A percentile compares a stretch with the other conserved stretches of the same genome.
These are phyloP conservation scores for Oenanthe javanica DNA, from an alignment of 140 eudicot genomes.

Conservation along the genomic window DNA sequence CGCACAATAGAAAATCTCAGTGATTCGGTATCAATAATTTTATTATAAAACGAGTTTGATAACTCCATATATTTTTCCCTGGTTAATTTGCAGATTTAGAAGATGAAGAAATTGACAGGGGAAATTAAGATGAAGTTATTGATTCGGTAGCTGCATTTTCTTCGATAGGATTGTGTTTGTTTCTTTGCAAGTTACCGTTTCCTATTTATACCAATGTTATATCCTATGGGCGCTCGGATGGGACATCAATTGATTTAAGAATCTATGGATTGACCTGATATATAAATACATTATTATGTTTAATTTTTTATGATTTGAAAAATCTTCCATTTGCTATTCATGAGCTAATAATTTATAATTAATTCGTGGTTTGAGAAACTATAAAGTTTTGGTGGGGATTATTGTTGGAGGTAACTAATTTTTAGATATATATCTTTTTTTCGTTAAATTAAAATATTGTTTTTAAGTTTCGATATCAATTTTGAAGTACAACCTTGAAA, in stretches of 20 bases:
- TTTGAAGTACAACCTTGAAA: too few relatives aligned
- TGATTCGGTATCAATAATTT: too few relatives aligned
- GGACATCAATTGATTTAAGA: background rate
- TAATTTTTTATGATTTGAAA: background rate
- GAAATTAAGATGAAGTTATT: background rate
- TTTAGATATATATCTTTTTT: too few relatives aligned
- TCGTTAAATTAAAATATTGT: too few relatives aligned
- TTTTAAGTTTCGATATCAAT: too few relatives aligned
- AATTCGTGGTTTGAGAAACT: too few relatives aligned
- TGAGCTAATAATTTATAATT: too few relatives aligned
- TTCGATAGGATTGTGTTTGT: conserved; percentile 1
- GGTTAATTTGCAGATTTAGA: conserved; percentile 12
- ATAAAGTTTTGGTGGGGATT: too few relatives aligned
- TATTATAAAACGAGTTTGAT: background rate
- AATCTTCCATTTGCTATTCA: too few relatives aligned
- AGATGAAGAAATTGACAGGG: background rate
- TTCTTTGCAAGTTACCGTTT: background rate
- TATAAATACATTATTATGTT: background rate
- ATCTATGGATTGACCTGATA: background rate
- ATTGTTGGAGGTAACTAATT: too few relatives aligned
- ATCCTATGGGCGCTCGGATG: background rate
- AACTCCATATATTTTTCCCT: background rate
- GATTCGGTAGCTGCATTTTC: background rate
- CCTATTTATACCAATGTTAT: background rate
- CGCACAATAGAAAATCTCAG: too few relatives aligned